Conservation (phyloP, 805 yeast genomes). For the Komagataella ulmi region DNA sequence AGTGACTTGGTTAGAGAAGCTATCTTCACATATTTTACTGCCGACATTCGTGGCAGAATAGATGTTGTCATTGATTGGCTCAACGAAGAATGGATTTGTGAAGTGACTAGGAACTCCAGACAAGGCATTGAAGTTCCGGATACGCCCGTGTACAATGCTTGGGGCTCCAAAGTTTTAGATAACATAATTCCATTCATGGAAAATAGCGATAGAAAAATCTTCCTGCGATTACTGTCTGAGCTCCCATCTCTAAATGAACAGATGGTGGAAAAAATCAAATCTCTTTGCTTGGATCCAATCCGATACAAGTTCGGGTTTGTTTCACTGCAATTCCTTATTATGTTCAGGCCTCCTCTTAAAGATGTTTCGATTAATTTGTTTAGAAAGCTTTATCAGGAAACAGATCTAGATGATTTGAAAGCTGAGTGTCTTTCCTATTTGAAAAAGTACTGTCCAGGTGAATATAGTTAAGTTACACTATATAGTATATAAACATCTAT, state of each 20-base stretch:
- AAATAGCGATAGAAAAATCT: constrained; percentile 62
- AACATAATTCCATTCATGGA: constrained; percentile 78
- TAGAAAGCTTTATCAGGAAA: constrained; percentile 27
- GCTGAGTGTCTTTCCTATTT: constrained; percentile 31
- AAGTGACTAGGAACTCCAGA: constrained; percentile 14
- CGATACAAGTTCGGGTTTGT: constrained; percentile 72
- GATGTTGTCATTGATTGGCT: constrained; percentile 84
- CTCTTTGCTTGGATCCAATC: constrained; percentile 77
- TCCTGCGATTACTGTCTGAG: constrained; percentile 77
- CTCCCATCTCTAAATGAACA: constrained; percentile 60
- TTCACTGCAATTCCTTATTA: constrained; percentile 67
- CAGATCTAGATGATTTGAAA: constrained; percentile 18
- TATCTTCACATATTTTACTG: constrained; percentile 59
- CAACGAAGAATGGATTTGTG: constrained; percentile 86
- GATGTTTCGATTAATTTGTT: constrained; percentile 35
- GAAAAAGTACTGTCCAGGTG: constrained; percentile 25
- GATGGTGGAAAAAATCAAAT: constrained; percentile 51
- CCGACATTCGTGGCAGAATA: constrained; percentile 56
- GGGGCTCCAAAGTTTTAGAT: constrained; percentile 65
- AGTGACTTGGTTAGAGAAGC: constrained; percentile 56
- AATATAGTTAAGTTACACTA: neutral
- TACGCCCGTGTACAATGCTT: constrained; percentile 45
- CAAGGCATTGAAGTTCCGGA: constrained; percentile 11
- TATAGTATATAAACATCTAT: neutral
- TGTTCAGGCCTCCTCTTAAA: constrained; percentile 84